phyloP scores from a whole-genome alignment of 176 grass and related monocot genomes.

The Bonia amplexicaulis region DNA sequence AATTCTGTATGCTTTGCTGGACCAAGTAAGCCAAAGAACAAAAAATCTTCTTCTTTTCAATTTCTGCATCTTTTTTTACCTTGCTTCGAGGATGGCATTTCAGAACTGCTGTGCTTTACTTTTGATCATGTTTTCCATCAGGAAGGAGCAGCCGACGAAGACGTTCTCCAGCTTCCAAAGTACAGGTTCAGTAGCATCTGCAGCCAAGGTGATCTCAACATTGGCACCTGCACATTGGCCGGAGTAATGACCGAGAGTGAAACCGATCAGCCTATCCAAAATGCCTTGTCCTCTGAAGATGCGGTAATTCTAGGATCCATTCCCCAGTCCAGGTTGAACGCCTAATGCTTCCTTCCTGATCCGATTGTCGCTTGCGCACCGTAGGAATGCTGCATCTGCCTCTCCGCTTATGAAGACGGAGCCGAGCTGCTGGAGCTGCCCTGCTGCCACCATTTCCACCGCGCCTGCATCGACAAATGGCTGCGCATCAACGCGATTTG shows the following conservation, averaged over 20 bases:
- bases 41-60: neutral
- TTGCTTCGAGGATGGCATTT: neutral
- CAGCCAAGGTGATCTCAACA: neutral
- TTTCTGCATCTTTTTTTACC: neutral
- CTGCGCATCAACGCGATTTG: conserved; percentile 29
- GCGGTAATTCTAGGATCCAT: conserved; percentile 3
- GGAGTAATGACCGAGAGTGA: conserved; percentile 39
- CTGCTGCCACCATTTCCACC: conserved; percentile 52
- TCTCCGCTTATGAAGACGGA: conserved; percentile 40
- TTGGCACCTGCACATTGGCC: neutral
- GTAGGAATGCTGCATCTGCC: conserved; percentile 59
- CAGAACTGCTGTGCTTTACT: neutral
- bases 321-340: neutral
- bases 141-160: conserved; percentile 47
- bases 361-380: neutral
- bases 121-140: conserved; percentile 22
- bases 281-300: conserved; percentile 32
- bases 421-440: conserved; percentile 44
- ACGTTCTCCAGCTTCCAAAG: conserved; percentile 48
- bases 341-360: neutral
- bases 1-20: conserved; percentile 47
- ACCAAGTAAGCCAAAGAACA: conserved; percentile 33
- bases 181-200: conserved; percentile 30
- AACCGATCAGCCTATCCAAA: conserved; percentile 29
- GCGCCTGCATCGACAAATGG: conserved; percentile 46